Base-by-base conservation (phyloP, 1,139 yeast species). In the Waltiozyma sp. region DNA sequence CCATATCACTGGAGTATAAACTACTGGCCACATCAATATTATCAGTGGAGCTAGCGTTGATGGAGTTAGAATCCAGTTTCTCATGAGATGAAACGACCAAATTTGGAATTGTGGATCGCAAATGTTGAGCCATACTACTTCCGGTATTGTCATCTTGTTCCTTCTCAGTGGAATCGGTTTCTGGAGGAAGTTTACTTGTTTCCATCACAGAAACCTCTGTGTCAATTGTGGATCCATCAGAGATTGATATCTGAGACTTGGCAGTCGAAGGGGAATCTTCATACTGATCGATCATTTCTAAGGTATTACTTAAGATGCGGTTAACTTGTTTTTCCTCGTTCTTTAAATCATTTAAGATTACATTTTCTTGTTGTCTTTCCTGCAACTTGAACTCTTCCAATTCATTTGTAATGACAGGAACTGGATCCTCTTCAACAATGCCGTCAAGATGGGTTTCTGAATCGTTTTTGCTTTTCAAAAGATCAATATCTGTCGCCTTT, bases 221-320 rank as follows among this genome's bases (percentile, higher is more conserved):
- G 4, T 53, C 48, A 19, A 44, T 38, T 11, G 56, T 49, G 2
- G 58, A 51, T 16, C 48, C 50, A 4, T 45, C 49, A 10, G 39
- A 45, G 8, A 45, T 35, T 1, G 51, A 46, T 16, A 52, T 54
- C 2, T 44, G 37, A 3, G 59, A 54, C 43, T 49, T 52, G 1
- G 56, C 53, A 10, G 58, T 55, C 3, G 56, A 54, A 35, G 58
- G 57, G 11, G 45, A 39, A 13, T 52, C 55, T 1, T 47, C 41
- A 33, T 44, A 47, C 8, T 46, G 44, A 16, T 50, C 53, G 37
- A 44, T 37, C 2, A 39, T 39, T 13, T 45, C 51, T 7, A 8
- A 4, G 19, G 15, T 63, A 40, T 60, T 42, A 38, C 55, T 53
- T 18, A 42, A 48, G 23, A 49, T 38, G 23, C 52, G 49, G 28